These are phyloP conservation scores for Funneliformis geosporum DNA, from an alignment of 192 early-diverging fungal species.

Conservation along the genomic window DNA sequence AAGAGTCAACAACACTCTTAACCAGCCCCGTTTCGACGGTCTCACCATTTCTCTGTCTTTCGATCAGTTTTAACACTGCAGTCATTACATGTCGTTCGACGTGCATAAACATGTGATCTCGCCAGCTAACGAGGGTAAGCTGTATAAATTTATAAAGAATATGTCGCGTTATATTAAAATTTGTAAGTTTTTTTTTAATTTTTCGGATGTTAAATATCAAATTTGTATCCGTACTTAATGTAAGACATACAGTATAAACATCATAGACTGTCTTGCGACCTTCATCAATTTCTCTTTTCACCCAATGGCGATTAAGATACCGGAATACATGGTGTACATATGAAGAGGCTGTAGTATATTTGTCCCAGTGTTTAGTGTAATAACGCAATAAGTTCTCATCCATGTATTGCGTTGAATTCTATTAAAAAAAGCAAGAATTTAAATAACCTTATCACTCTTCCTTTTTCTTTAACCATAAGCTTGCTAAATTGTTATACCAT, in stretches of 20 bases:
- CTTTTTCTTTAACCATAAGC: background rate
- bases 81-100: slow-evolving; percentile 71
- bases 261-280: slow-evolving; percentile 86
- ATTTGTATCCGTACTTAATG: slow-evolving; percentile 7
- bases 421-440: background rate
- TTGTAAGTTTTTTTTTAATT: background rate
- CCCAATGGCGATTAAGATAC: slow-evolving; percentile 98
- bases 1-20: slow-evolving; percentile 89
- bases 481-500: background rate
- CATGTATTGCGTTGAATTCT: slow-evolving; percentile 61
- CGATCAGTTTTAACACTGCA: slow-evolving; percentile 79
- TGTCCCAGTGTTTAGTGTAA: slow-evolving; percentile 88
- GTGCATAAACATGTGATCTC: slow-evolving; percentile 72
- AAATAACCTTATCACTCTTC: background rate
- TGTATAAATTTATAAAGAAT: slow-evolving; percentile 37
- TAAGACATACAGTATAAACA: slow-evolving; percentile 83
- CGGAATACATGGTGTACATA: slow-evolving; percentile 89
- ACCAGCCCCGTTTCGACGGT: slow-evolving; percentile 82
- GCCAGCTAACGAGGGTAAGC: slow-evolving; percentile 86
- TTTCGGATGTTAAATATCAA: background rate
- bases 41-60: slow-evolving; percentile 85
- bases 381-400: slow-evolving; percentile 84
- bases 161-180: background rate
- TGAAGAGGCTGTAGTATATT: slow-evolving; percentile 82
- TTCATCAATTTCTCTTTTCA: slow-evolving; percentile 94